A percentile compares a stretch with the other conserved stretches of the same genome.
Conservation (phyloP, 345 rosid species). For the Rhizophora apiculata region DNA sequence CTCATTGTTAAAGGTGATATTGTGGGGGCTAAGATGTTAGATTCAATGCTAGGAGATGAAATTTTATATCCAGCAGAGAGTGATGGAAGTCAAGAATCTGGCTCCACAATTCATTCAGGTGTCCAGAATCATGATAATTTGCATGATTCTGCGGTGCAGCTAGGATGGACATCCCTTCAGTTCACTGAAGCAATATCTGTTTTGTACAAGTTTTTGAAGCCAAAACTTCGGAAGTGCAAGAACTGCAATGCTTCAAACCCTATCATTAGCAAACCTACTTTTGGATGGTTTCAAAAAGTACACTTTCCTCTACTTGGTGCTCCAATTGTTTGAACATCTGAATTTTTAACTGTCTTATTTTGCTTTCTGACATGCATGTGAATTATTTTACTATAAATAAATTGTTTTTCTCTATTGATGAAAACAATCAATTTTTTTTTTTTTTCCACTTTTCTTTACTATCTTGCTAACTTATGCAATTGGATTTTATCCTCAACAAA, state of each 20-base stretch:
- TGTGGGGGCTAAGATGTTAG: slow-evolving; percentile 60
- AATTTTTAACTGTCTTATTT: neutral
- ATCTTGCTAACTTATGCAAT: no score
- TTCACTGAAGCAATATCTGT: slow-evolving; percentile 52
- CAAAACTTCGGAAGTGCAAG: slow-evolving; percentile 37
- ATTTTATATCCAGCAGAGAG: slow-evolving; percentile 34
- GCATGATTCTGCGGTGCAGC: slow-evolving; percentile 16
- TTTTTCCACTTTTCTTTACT: neutral
- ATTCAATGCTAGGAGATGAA: slow-evolving; percentile 26
- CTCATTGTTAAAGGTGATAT: slow-evolving; percentile 77
- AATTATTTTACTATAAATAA: neutral
- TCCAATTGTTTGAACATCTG: neutral
- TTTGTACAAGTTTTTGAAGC: slow-evolving; percentile 51
- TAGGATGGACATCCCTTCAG: slow-evolving; percentile 87
- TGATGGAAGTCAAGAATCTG: slow-evolving; percentile 42
- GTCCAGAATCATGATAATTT: slow-evolving; percentile 23
- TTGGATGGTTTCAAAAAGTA: slow-evolving; percentile 85
- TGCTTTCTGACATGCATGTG: slow-evolving; percentile 3
- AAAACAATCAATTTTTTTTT: neutral
- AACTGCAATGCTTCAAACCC: slow-evolving; percentile 43
- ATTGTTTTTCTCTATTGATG: neutral
- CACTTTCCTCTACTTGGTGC: slow-evolving; percentile 6
- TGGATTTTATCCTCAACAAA: no score
- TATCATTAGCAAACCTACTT: slow-evolving; percentile 52
- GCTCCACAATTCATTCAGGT: slow-evolving; percentile 32